A percentile compares a stretch with the other conserved stretches of the same genome.
phyloP scores from a whole-genome alignment of 495 filamentous ascomycete genomes.

The Antarctomyces pellizariae region DNA sequence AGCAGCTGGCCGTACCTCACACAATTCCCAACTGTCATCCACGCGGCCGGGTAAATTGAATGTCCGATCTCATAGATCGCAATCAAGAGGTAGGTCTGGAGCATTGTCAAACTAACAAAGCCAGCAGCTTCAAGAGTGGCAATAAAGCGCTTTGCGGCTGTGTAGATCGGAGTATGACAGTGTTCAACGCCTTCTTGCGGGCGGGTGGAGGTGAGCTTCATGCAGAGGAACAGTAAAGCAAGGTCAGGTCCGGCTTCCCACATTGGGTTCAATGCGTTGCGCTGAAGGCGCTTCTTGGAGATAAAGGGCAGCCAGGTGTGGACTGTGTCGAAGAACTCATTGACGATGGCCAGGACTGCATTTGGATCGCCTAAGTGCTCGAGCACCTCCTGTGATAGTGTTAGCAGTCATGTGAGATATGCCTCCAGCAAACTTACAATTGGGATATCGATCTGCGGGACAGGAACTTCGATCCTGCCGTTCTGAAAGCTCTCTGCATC shows the following conservation, averaged over 20 bases:
- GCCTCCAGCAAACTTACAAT: constrained; percentile 6
- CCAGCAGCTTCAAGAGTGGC: constrained; percentile 17
- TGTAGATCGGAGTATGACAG: constrained; percentile 18
- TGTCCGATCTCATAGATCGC: constrained; percentile 24
- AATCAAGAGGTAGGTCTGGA: constrained; percentile 22
- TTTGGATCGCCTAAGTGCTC: constrained; percentile 12
- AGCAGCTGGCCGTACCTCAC: constrained; percentile 21
- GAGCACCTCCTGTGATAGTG: constrained; percentile 15
- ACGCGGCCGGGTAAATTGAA: constrained; percentile 24
- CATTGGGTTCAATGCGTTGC: constrained; percentile 14
- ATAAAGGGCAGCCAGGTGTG: constrained; percentile 28
- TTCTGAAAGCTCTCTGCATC: constrained; percentile 17
- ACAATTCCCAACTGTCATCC: constrained; percentile 20
- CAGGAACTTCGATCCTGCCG: constrained; percentile 12
- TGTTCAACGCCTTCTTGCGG: constrained; percentile 11
- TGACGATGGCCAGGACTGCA: constrained; percentile 13
- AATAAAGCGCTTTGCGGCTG: constrained; percentile 19
- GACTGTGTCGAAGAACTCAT: constrained; percentile 15
- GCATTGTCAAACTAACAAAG: constrained; percentile 16
- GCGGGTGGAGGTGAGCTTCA: constrained; percentile 20
- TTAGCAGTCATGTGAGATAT: background rate
- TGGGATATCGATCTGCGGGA: constrained; percentile 13
- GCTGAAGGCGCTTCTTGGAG: constrained; percentile 21
- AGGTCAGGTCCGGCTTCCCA: constrained; percentile 23
- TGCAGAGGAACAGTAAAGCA: constrained; percentile 23